Evolutionary conservation across 208 protist genomes (phyloP), one percentile per base, ranked within the genome.

Genomic region (Phytomonas sp.): DNA sequence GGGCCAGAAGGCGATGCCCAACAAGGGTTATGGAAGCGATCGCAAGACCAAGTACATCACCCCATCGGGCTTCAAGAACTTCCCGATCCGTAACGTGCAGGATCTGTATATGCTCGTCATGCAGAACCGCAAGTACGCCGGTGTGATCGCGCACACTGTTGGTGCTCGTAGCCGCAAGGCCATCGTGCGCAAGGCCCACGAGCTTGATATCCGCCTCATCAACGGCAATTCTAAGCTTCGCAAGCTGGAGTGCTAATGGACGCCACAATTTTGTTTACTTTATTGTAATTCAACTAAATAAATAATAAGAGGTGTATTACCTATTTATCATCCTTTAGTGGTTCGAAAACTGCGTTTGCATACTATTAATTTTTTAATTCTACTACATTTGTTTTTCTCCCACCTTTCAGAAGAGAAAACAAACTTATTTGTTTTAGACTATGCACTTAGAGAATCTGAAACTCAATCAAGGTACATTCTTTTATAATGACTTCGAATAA

Each of bases 101-200:
- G 98, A 99, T 72, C 91, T 99, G 62, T 98, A 99, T 84, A 92
- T 99, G 83, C 96, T 99, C 32, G 83, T 99, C 34, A 99, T 99
- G 98, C 98, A 99, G 83, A 99, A 99, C 97, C 94, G 97, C 75
- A 99, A 97, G 86, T 99, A 99, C 89, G 95, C 96, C 65, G 98
- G 98, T 66, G 96, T 99, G 72, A 99, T 99, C 83, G 89, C 89
- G 61, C 81, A 95, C 88, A 97, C 88, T 70, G 95, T 99, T 43
- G 98, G 96, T 37, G 96, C 97, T 61, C 92, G 92, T 64, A 77
- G 63, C 59, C 94, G 98, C 81, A 98, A 98, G 88, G 91, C 93
- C 32, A 99, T 99, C 78, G 84, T 99, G 65, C 89, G 98, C 83
- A 94, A 98, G 73, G 98, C 98, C 33, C 93, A 93, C 72, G 93